Evolutionary conservation across 2,329 filamentous ascomycete genomes (phyloP).

Genomic region (Grosmannia serpens): DNA sequence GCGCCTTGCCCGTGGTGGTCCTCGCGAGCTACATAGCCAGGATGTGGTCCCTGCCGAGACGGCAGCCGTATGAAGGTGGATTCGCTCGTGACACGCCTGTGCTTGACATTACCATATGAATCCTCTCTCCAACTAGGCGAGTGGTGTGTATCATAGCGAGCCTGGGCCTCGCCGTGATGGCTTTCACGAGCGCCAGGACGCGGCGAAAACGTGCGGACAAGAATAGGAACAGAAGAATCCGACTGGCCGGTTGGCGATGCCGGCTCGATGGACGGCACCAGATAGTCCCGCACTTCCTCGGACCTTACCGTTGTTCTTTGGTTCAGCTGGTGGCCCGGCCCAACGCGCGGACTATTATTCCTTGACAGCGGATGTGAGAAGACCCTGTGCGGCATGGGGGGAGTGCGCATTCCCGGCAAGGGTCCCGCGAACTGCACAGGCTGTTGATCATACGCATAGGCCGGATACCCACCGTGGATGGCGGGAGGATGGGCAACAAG

Average conservation of each 20-base stretch:
- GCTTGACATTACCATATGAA: background rate
- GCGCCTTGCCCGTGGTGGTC: background rate
- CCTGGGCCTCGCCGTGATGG: background rate
- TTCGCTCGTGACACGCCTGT: background rate
- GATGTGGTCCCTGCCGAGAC: background rate
- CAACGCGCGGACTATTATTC: background rate
- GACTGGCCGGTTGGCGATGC: conserved; percentile 21
- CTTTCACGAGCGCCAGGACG: background rate
- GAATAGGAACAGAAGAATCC: conserved; percentile 6
- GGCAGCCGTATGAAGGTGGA: background rate
- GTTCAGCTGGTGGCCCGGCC: background rate
- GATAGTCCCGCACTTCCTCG: conserved; percentile 26
- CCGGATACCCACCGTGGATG: background rate
- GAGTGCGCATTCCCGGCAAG: background rate
- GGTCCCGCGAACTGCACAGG: background rate
- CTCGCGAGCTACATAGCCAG: background rate
- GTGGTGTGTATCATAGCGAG: background rate
- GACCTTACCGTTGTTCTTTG: conserved; percentile 5
- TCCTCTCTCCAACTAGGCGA: conserved; percentile 3
- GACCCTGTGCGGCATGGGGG: background rate
- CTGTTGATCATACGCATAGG: background rate
- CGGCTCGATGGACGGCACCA: conserved; percentile 36
- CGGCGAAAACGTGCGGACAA: conserved; percentile 12
- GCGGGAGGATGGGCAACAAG: background rate
- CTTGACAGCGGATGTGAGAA: background rate